Evolutionary conservation across 148 eudicot species (phyloP).

Genomic region (Silene conica): DNA sequence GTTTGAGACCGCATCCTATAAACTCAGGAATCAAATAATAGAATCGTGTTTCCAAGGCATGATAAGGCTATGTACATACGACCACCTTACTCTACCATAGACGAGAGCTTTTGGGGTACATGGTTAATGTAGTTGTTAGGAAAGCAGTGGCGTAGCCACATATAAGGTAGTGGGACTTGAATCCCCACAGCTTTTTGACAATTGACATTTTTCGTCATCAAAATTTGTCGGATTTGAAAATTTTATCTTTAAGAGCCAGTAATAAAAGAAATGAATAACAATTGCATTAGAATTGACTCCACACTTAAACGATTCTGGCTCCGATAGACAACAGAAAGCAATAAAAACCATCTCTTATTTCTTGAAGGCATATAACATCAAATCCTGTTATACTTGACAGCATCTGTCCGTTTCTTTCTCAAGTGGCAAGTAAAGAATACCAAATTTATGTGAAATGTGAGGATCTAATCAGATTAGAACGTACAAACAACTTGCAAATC

Average conservation of each 20-base stretch:
- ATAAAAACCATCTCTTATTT: conserved; percentile 13
- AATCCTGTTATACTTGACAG: background rate
- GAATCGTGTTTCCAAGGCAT: background rate
- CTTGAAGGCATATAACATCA: conserved; percentile 17
- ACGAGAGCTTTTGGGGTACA: background rate
- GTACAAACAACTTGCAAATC: conserved; percentile 18
- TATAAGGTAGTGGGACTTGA: too few relatives aligned
- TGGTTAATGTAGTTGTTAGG: background rate
- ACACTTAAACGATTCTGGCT: too few relatives aligned
- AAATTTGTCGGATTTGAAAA: too few relatives aligned
- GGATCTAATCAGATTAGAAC: conserved; percentile 7
- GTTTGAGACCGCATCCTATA: too few relatives aligned
- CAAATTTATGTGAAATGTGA: conserved; percentile 1
- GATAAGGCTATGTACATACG: background rate
- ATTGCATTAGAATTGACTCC: too few relatives aligned
- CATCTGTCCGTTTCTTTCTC: conserved; percentile 11
- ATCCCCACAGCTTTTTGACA: too few relatives aligned
- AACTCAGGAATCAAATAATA: too few relatives aligned
- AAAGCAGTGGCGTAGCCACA: too few relatives aligned
- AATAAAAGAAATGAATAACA: too few relatives aligned
- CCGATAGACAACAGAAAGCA: too few relatives aligned
- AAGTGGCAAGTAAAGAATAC: conserved; percentile 2
- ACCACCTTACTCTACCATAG: background rate
- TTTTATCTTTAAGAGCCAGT: too few relatives aligned
- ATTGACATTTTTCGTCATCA: too few relatives aligned